phyloP scores from a whole-genome alignment of 148 eudicot genomes.

The Fagopyrum tataricum region DNA sequence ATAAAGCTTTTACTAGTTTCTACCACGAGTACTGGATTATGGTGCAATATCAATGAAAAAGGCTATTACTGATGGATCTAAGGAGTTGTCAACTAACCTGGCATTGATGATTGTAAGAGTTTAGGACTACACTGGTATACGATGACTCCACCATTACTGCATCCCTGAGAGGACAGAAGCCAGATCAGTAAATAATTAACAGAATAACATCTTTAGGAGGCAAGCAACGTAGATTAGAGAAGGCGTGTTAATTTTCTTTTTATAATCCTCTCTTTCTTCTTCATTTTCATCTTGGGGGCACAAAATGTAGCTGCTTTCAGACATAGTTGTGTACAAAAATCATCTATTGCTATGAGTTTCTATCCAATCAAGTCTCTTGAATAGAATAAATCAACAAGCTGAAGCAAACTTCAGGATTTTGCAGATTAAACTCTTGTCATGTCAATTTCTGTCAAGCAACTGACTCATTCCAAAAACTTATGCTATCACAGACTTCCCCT shows the following conservation, averaged over 20 bases:
- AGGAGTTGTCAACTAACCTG: slow-evolving; percentile 3
- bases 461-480: background rate
- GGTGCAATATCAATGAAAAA: background rate
- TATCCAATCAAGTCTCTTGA: background rate
- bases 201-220: background rate
- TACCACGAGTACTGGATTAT: background rate
- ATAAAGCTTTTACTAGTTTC: background rate
- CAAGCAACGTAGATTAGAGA: background rate
- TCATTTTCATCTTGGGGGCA: background rate
- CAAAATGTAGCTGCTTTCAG: background rate
- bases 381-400: background rate
- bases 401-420: background rate
- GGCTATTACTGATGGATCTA: background rate
- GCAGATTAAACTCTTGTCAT: background rate
- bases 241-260: background rate
- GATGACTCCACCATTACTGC: slow-evolving; percentile 11
- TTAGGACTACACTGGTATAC: background rate
- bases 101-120: slow-evolving; percentile 5
- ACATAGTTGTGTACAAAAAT: background rate
- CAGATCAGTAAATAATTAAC: background rate
- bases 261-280: background rate
- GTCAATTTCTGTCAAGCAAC: background rate
- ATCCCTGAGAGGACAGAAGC: background rate
- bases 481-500: background rate
- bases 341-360: background rate